Evolutionary conservation across 1,284 basidiomycete species (phyloP), one percentile per base, ranked within the genome.

Genomic region (Ustilago lituana): DNA sequence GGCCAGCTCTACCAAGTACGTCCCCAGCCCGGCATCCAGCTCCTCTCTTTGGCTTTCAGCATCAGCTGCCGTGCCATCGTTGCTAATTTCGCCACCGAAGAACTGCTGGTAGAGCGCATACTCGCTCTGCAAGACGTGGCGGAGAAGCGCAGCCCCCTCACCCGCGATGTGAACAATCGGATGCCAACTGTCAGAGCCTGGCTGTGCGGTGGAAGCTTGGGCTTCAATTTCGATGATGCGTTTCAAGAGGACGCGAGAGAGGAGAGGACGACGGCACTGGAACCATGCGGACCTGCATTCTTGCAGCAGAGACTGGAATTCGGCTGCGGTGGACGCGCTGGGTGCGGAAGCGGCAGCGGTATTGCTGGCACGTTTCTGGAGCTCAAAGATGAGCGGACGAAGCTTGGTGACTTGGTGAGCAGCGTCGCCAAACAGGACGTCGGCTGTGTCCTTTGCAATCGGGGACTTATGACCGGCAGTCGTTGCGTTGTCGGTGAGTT

Each of bases 201-300:
- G 9, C 22, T 44, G 37, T 19, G 29, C 19, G n/a, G 3, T 17
- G 1, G 57, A 17, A 2, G 38, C 35, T 3, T 37, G 31, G 1
- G 44, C 10, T 23, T 76, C 74, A 15, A 72, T 59, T 9, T 65
- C 58, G 37, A 57, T 39, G 22, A 77, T 32, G 36, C 43, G 36
- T 22, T 57, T 47, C 33, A 45, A 11, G 5, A 77, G 51, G 14
- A 69, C 24, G 15, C 62, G 60, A 5, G 52, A 43, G 10, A 76
- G 56, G 15, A 69, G 38, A 8, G 62, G 55, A n/a, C 61, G 40
- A 7, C 75, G 62, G 17, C 58, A 38, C 23, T 71, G 54, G 27
- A 66, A 74, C 54, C 70, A 77, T n/a, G 75, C 69, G 3, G 39
- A 22, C 8, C 55, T 53, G 40, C 69, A 74, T 35, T 77, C 75